These are phyloP conservation scores for Ustilago lituana DNA, from an alignment of 1,284 basidiomycete genomes.

Conservation along the genomic window DNA sequence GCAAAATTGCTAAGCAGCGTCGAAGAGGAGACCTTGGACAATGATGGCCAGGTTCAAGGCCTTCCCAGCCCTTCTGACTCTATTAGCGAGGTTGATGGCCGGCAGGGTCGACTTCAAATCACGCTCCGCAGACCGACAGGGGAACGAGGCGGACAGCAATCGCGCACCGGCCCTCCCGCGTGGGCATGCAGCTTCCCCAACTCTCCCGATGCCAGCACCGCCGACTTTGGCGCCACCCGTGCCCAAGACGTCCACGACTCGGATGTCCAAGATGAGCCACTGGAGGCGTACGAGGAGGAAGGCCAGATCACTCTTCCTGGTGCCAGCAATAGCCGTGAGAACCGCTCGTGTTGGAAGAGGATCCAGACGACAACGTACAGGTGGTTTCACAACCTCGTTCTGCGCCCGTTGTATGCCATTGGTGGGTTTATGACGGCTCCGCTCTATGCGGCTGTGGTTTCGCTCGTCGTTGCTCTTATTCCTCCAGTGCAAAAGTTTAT, in stretches of 20 bases:
- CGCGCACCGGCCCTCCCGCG: conserved; percentile 35
- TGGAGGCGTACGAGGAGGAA: conserved; percentile 43
- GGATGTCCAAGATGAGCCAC: conserved; percentile 47
- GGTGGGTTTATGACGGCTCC: conserved; percentile 83
- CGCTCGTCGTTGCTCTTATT: conserved; percentile 82
- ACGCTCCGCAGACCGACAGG: conserved; percentile 48
- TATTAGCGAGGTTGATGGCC: too few relatives aligned
- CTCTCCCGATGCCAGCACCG: conserved; percentile 43
- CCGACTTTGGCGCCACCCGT: conserved; percentile 11
- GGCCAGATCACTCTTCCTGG: conserved; percentile 42
- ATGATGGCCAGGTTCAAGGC: background rate
- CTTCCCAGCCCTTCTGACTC: conserved; percentile 1
- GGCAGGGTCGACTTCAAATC: conserved; percentile 23
- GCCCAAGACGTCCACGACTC: conserved; percentile 38
- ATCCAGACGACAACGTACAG: conserved; percentile 6
- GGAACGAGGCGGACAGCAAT: conserved; percentile 23
- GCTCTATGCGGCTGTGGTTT: conserved; percentile 73
- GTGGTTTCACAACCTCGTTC: conserved; percentile 22
- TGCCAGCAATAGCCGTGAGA: conserved; percentile 34
- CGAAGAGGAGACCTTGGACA: conserved; percentile 59
- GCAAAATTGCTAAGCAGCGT: conserved; percentile 68
- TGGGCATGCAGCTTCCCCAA: conserved; percentile 58
- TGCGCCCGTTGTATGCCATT: conserved; percentile 69
- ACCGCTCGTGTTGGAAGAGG: conserved; percentile 36
- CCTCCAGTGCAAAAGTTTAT: conserved; percentile 72